Conservation (phyloP, 208 protist genomes). For the Leishmania tarentolae region DNA sequence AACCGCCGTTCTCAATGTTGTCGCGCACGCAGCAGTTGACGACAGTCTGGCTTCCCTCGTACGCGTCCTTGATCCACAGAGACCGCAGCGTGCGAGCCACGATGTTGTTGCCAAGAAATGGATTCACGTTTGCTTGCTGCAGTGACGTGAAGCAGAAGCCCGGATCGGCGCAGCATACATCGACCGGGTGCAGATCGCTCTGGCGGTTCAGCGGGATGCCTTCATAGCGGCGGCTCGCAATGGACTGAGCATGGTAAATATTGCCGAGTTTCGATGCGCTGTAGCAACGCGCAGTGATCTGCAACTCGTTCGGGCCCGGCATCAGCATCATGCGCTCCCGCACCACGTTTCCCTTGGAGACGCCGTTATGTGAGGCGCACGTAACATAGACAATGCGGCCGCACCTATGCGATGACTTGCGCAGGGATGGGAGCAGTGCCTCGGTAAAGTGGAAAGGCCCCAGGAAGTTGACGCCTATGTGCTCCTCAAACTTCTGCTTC, state of each 20-base stretch:
- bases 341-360: slow-evolving; percentile 58
- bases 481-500: slow-evolving; percentile 75
- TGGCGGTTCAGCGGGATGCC: slow-evolving; percentile 62
- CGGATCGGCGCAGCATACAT: slow-evolving; percentile 70
- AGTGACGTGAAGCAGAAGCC: slow-evolving; percentile 71
- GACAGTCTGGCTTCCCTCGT: slow-evolving; percentile 77
- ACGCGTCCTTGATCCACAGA: slow-evolving; percentile 71
- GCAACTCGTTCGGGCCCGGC: slow-evolving; percentile 42
- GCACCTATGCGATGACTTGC: slow-evolving; percentile 35
- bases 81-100: slow-evolving; percentile 65
- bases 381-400: slow-evolving; percentile 82
- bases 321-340: slow-evolving; percentile 65
- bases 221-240: slow-evolving; percentile 73
- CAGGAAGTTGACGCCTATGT: slow-evolving; percentile 83
- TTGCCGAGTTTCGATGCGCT: slow-evolving; percentile 85
- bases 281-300: slow-evolving; percentile 74
- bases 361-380: slow-evolving; percentile 76
- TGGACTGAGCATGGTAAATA: slow-evolving; percentile 77
- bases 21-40: slow-evolving; percentile 74
- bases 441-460: slow-evolving; percentile 85
- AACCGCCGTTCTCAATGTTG: slow-evolving; percentile 64
- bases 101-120: slow-evolving; percentile 51
- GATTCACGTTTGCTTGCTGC: slow-evolving; percentile 36
- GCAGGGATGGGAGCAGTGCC: slow-evolving; percentile 72
- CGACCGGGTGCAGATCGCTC: slow-evolving; percentile 65